Percentiles rank a stretch among this genome's conserved stretches.
Conservation (phyloP, 495 filamentous ascomycete species). For the Neurospora terricola region DNA sequence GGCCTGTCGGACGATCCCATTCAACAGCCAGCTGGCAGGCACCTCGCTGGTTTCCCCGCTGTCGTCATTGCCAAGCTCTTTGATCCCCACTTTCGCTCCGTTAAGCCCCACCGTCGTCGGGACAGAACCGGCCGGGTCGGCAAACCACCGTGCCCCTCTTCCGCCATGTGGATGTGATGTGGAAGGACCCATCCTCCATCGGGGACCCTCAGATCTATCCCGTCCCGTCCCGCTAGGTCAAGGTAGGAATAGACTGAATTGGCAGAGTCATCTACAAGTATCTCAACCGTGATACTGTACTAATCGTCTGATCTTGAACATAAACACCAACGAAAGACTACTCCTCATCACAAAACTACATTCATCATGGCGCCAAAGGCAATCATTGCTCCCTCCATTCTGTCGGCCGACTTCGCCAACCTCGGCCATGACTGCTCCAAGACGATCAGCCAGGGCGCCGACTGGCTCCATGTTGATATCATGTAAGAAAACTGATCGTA, state of each 20-base stretch:
- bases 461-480: constrained; percentile 87
- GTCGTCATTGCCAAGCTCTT: not conserved
- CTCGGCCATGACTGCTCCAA: constrained; percentile 74
- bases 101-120: not conserved
- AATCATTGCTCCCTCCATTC: constrained; percentile 94
- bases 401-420: constrained; percentile 87
- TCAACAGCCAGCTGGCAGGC: not conserved
- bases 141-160: not conserved
- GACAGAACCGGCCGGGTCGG: not conserved
- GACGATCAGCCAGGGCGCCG: constrained; percentile 72
- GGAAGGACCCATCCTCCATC: not conserved
- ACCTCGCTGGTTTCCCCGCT: not conserved
- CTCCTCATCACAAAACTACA: not conserved
- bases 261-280: not conserved
- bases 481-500: constrained; percentile 43
- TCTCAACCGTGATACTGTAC: not conserved
- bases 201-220: not conserved
- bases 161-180: not conserved
- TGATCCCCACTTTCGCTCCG: not conserved
- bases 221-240: not conserved
- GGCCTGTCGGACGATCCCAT: not conserved
- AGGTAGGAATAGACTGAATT: not conserved
- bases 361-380: constrained; percentile 68
- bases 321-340: not conserved
- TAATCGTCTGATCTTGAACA: not conserved